These are phyloP conservation scores for Blepharisma japonicum DNA, from an alignment of 73 alveolate genomes.

Conservation along the genomic window DNA sequence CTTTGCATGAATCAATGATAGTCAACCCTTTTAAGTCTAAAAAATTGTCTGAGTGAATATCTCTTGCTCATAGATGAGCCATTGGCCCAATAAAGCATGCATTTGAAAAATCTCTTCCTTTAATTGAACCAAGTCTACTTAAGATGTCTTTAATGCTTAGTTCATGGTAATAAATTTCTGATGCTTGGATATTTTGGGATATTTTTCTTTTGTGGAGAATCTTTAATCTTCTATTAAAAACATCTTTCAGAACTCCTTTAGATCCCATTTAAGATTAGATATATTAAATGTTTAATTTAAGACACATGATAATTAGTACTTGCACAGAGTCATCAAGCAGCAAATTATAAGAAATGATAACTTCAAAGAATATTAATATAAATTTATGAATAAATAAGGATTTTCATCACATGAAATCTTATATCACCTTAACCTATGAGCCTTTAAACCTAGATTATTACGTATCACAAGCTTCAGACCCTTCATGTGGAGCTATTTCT, in stretches of 20 bases:
- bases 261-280: too few species aligned
- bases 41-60: neutral
- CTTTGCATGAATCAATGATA: neutral
- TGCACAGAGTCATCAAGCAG: too few species aligned
- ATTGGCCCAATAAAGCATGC: constrained; percentile 26
- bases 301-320: too few species aligned
- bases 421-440: too few species aligned
- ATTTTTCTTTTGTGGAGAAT: neutral
- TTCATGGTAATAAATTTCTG: constrained; percentile 24
- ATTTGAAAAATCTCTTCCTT: neutral
- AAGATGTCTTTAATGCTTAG: neutral
- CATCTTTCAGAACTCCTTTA: neutral
- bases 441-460: too few species aligned
- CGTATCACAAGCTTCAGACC: neutral
- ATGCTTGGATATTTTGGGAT: neutral
- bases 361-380: too few species aligned
- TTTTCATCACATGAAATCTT: too few species aligned
- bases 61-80: neutral
- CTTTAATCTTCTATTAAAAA: neutral
- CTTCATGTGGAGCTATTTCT: constrained; percentile 13
- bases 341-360: too few species aligned
- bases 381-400: too few species aligned
- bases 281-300: too few species aligned
- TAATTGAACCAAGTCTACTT: neutral
- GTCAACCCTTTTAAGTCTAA: neutral